These are phyloP conservation scores for Alternaria sp. DNA, from an alignment of 2,329 filamentous ascomycete genomes.

Conservation along the genomic window DNA sequence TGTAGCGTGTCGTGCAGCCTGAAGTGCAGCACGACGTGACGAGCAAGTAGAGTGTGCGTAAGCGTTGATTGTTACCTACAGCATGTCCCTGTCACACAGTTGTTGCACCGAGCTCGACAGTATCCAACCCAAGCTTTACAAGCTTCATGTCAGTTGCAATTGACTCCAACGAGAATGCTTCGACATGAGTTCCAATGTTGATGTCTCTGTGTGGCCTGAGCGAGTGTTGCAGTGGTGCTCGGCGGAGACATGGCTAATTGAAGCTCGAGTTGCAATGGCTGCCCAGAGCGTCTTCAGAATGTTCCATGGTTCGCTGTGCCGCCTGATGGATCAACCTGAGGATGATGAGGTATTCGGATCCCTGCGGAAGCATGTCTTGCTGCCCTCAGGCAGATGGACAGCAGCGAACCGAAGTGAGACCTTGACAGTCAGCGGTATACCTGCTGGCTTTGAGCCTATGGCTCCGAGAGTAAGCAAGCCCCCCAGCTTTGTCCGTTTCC, in stretches of 20 bases:
- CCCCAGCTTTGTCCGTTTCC: conserved; percentile 18
- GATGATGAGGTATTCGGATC: conserved; percentile 8
- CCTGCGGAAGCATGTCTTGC: conserved; percentile 11
- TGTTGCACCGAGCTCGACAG: background rate
- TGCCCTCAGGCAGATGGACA: background rate
- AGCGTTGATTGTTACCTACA: background rate
- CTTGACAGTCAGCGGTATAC: conserved; percentile 6
- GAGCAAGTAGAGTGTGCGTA: background rate
- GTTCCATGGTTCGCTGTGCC: conserved; percentile 2
- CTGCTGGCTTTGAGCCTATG: background rate
- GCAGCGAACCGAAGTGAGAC: conserved; percentile 1
- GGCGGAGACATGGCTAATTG: conserved; percentile 19
- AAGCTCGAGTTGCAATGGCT: background rate
- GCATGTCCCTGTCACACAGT: background rate
- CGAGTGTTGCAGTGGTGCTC: background rate
- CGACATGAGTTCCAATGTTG: background rate
- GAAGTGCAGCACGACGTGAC: conserved; percentile 21
- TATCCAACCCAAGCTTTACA: conserved; percentile 14
- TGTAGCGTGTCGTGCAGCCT: conserved; percentile 24
- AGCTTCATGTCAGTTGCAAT: conserved; percentile 6
- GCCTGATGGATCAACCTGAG: background rate
- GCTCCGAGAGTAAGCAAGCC: conserved; percentile 18
- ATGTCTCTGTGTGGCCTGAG: conserved; percentile 3
- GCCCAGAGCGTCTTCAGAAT: conserved; percentile 1
- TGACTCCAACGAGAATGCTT: conserved; percentile 3